These are phyloP conservation scores for Claviceps paspali DNA, from an alignment of 2,329 filamentous ascomycete species.

Conservation along the genomic window DNA sequence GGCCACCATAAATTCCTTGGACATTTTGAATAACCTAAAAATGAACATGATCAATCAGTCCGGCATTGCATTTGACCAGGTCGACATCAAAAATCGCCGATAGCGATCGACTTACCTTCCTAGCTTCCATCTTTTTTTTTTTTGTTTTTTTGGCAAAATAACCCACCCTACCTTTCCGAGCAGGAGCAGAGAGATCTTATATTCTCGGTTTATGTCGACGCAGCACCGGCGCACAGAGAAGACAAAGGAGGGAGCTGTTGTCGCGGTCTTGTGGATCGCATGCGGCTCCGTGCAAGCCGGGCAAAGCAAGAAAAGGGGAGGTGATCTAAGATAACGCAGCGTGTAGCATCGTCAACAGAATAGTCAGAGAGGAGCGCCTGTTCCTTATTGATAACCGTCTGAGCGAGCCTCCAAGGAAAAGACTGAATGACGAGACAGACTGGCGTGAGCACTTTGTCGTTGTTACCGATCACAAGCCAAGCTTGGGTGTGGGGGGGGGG, in stretches of 20 bases:
- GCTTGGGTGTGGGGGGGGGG: constrained; percentile 1
- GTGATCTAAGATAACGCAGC: background rate
- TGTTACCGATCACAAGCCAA: constrained; percentile 2
- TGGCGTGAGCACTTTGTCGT: background rate
- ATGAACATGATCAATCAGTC: constrained; percentile 1
- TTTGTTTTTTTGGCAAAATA: constrained; percentile 8
- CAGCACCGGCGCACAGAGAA: too few relatives aligned
- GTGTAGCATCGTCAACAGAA: background rate
- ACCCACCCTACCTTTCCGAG: background rate
- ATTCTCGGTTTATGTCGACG: background rate
- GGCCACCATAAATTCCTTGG: constrained; percentile 43
- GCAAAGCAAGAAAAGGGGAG: background rate
- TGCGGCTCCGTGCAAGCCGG: background rate
- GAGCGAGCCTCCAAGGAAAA: background rate
- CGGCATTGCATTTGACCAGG: background rate
- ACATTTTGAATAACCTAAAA: constrained; percentile 43
- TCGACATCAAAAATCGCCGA: background rate
- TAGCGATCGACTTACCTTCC: constrained; percentile 19
- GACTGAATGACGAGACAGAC: background rate
- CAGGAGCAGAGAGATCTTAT: background rate
- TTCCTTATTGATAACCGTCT: background rate
- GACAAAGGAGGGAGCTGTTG: background rate
- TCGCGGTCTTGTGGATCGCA: background rate
- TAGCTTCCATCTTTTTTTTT: constrained; percentile 23
- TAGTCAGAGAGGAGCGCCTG: background rate